A percentile compares a stretch with the other conserved stretches of the same genome.
Conservation (phyloP, 495 filamentous ascomycete species). For the Podospora pseudocomata region DNA sequence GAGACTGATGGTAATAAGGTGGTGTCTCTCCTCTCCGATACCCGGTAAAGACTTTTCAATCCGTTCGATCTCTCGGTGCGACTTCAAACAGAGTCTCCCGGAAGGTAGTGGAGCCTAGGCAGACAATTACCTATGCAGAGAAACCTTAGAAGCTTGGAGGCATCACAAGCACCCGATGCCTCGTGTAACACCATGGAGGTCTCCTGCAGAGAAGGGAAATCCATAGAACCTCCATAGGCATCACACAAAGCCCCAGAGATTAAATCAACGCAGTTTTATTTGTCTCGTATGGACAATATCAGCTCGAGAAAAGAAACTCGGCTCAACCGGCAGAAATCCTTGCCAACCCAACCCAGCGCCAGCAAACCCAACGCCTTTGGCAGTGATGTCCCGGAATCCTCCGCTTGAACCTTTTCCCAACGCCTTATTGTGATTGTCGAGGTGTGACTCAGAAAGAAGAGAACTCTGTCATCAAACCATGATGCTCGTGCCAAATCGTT, state of each 20-base stretch:
- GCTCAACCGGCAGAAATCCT: not conserved
- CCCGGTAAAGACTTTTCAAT: not conserved
- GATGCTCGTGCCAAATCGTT: not conserved
- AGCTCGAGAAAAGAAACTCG: not conserved
- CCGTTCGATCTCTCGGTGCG: not conserved
- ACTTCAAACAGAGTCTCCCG: not conserved
- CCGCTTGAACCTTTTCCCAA: not conserved
- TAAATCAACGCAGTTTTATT: not conserved
- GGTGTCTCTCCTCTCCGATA: not conserved
- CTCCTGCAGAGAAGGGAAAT: too few species aligned
- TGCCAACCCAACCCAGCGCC: not conserved
- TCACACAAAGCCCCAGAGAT: not conserved
- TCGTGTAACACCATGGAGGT: not conserved
- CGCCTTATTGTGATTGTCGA: not conserved
- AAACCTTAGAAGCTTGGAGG: not conserved
- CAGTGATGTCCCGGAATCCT: not conserved
- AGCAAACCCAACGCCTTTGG: not conserved
- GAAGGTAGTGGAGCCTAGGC: not conserved
- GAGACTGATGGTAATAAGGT: not conserved
- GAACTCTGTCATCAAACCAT: not conserved
- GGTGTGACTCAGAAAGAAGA: not conserved
- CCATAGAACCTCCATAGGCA: not conserved
- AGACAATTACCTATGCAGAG: not conserved
- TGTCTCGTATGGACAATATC: not conserved
- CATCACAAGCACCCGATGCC: not conserved